Base-by-base conservation (phyloP, 306 rosid species). In the Quercus engelmannii region DNA sequence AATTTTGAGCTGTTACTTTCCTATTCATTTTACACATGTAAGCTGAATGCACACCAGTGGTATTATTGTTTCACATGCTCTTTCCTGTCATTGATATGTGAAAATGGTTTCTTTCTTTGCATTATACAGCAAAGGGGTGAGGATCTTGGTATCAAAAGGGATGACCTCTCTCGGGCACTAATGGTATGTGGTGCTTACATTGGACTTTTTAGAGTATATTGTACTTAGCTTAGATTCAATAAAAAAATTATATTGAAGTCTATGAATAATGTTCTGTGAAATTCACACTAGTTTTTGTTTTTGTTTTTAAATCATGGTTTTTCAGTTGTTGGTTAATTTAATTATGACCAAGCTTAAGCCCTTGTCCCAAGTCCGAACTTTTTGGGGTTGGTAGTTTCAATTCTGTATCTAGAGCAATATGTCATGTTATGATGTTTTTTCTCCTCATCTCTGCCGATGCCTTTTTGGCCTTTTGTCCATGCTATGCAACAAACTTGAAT, bases 11-110 rank as follows among this genome's bases (percentile, higher is more conserved):
- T 78, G 90, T 84, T 95, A 95, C 90, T 95, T 92, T 89, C 99
- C 99, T 76, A 88, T 95, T 86, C 99, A 91, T 92, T 92, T 92
- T 85, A 92, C 99, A 78, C 99, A 92, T 82, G 98, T 95, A 90
- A 89, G 99, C 81, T 80, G 65, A 83, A 62, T 61, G 28, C 79
- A 56, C 58, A 14, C 63, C 43, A 30, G 28, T 61, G 69, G 5
- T 75, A 77, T 69, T 33, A 79, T 55, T 68, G 71, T 49, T 79
- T 74, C 46, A 35, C 78, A 13, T 31, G 78, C 73, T 83, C 65
- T 43, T 69, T 33, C 70, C 17, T 76, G 41, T 69, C 71, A 70
- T 77, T 84, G 76, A 55, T 58, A 65, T 77, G 67, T 83, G 25
- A 87, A 6, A 82, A 23, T 71, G 71, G 69, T 81, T 87, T 88